Conservation (phyloP, 2,329 filamentous ascomycete species). For the Claviceps africana region DNA sequence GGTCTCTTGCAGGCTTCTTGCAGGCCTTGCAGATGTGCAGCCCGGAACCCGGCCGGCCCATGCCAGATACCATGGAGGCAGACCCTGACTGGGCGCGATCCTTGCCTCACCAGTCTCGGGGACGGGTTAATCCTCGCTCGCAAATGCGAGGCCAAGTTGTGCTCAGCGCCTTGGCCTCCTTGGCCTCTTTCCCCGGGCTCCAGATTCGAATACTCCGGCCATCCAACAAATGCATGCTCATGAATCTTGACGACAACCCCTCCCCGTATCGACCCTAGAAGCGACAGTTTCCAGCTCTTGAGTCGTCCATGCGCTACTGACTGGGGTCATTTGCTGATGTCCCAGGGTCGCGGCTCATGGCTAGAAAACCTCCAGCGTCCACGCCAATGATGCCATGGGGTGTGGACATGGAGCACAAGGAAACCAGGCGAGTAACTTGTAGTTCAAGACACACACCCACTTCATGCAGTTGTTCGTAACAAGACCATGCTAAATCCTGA, state of each 20-base stretch:
- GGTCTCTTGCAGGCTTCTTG: too few relatives aligned
- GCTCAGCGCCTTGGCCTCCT: not conserved
- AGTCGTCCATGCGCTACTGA: not conserved
- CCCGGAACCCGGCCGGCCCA: not conserved
- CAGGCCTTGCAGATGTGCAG: not conserved
- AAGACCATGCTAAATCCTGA: not conserved
- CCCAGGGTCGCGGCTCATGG: not conserved
- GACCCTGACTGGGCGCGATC: not conserved
- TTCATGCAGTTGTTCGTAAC: not conserved
- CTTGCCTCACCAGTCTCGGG: not conserved
- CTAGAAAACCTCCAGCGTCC: not conserved
- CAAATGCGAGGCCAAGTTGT: not conserved
- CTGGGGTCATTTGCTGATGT: not conserved
- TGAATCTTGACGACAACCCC: slow-evolving; percentile 3
- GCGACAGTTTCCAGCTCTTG: not conserved
- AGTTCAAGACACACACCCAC: slow-evolving; percentile 1
- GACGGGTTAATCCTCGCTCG: not conserved
- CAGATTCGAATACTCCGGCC: not conserved
- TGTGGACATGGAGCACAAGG: slow-evolving; percentile 3
- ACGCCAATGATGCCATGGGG: not conserved
- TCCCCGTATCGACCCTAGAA: not conserved
- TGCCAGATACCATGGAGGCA: not conserved
- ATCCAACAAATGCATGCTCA: not conserved
- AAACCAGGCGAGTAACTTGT: not conserved
- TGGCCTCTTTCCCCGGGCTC: not conserved